phyloP scores from a whole-genome alignment of 2,329 filamentous ascomycete genomes.

The Botrytis porri region DNA sequence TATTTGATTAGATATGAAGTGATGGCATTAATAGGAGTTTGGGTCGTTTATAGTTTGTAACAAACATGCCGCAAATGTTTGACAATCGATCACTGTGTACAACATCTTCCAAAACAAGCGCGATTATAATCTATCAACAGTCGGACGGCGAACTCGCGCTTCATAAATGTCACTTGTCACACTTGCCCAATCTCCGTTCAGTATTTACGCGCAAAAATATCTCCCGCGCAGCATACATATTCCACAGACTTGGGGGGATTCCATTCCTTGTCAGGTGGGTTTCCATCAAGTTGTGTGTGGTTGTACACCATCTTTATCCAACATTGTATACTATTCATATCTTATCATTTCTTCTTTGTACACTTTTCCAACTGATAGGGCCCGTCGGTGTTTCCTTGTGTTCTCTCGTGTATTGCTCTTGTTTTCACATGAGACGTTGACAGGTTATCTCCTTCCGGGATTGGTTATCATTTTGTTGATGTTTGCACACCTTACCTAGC shows the following conservation, averaged over 20 bases:
- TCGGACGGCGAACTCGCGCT: background rate
- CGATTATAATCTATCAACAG: background rate
- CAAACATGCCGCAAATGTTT: conserved; percentile 22
- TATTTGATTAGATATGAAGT: conserved; percentile 32
- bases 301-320: conserved; percentile 10
- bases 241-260: background rate
- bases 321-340: background rate
- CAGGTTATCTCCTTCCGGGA: background rate
- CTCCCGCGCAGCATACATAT: background rate
- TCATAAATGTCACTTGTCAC: background rate
- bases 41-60: conserved; percentile 31
- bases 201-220: background rate
- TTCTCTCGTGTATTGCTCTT: background rate
- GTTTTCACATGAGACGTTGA: background rate
- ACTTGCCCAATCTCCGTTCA: background rate
- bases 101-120: conserved; percentile 17
- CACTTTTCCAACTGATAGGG: background rate
- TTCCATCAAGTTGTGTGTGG: background rate
- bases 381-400: background rate
- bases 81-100: conserved; percentile 30
- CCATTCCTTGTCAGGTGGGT: background rate
- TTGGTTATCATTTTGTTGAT: background rate
- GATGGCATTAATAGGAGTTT: conserved; percentile 38
- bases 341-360: background rate
- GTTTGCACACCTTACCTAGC: background rate